Percentiles rank a stretch among this genome's conserved stretches.
phyloP scores from a whole-genome alignment of 495 filamentous ascomycete species.

The Penicillium atrosanguineum region DNA sequence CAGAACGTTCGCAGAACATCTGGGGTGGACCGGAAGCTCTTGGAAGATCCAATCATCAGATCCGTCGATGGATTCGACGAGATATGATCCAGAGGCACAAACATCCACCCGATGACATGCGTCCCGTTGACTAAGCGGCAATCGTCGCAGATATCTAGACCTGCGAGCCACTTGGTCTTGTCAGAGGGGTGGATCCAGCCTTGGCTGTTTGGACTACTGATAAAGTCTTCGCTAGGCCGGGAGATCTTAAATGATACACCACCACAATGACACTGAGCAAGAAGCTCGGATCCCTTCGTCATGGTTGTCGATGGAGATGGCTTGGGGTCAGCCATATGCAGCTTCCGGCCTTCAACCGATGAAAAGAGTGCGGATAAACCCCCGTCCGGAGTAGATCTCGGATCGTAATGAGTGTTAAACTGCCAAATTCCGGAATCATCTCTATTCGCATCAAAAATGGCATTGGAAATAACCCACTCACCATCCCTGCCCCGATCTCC shows the following conservation, averaged over 20 bases:
- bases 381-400: conserved; percentile 44
- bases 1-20: conserved; percentile 53
- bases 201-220: conserved; percentile 26
- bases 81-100: conserved; percentile 27
- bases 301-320: not conserved
- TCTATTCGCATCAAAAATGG: conserved; percentile 25
- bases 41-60: conserved; percentile 44
- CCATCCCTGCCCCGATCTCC: conserved; percentile 18
- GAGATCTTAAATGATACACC: conserved; percentile 45
- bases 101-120: conserved; percentile 49
- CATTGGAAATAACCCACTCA: conserved; percentile 29
- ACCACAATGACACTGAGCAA: conserved; percentile 49
- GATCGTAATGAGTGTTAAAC: conserved; percentile 38
- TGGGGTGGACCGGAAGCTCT: conserved; percentile 41
- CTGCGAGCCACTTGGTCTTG: conserved; percentile 38
- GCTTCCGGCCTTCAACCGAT: conserved; percentile 20
- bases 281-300: conserved; percentile 11
- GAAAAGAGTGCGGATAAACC: conserved; percentile 39
- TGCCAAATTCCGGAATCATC: conserved; percentile 29
- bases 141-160: conserved; percentile 49
- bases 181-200: conserved; percentile 42
- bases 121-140: conserved; percentile 46
- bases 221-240: conserved; percentile 27
- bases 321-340: conserved; percentile 17
- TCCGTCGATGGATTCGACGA: conserved; percentile 21